Base-by-base conservation (phyloP, 768 basidiomycete genomes). In the Mycena crocata region DNA sequence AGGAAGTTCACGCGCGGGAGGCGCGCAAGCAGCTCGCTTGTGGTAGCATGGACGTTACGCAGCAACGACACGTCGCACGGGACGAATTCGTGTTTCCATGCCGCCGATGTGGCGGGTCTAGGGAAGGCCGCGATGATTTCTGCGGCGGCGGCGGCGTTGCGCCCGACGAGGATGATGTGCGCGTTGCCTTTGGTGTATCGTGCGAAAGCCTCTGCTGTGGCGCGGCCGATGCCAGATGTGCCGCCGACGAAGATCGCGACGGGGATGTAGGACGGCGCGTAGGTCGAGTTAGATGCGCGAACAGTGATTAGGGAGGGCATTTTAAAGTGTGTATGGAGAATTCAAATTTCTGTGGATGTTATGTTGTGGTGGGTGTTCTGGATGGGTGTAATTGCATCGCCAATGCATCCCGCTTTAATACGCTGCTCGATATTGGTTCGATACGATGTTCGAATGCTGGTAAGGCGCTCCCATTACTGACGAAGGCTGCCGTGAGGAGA, bases 1-100 rank as follows among this genome's bases (percentile, higher is more conserved):
- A 85, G 76, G 67, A 76, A 84, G 73, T 84, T 83, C 49, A 85
- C 52, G 69, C 79, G 80, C 6, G 76, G 73, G 17, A 83, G 74
- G 24, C 77, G 72, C 8, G 56, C 40, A 8, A 64, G 62, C 31
- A 85, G 74, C 23, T 75, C 74, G 7, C 70, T 60, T 9, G 80
- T 71, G n/a, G 77, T 73, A 21, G 69, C 57, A 44, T 76, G 73
- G 21, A 83, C 75, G 69, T 83, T 81, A 62, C 73, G 72, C 80
- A 84, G 83, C 37, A 82, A 72, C 35, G 71, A 73, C n/a, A 76
- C 75, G 57, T 85, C 83, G 76, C 82, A 82, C 49, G 71, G 49
- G 31, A 83, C 72, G 71, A 84, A 84, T 67, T 82, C 80, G 71
- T 79, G 77, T 73, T 72, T 61, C 58, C 57, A 65, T 37, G 31